Evolutionary conservation across 208 protist species (phyloP), one percentile per base, ranked within the genome.

Genomic region (Tritrichomonas musculus): DNA sequence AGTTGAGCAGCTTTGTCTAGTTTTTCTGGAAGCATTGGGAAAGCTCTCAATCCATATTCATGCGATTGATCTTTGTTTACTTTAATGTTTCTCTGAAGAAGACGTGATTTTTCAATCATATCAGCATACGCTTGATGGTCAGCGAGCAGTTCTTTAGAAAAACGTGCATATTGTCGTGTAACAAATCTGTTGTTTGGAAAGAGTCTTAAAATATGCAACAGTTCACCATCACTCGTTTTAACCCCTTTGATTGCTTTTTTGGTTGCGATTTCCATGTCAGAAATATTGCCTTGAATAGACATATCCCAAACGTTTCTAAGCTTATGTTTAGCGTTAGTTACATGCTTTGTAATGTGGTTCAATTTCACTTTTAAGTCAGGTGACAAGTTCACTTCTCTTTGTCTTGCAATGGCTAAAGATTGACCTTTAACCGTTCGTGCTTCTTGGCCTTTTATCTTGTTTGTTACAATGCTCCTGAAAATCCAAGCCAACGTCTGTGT

Each of bases 151-250:
- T 88, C 77, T n/a, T 57, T 88, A 47, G 33, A 20, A 57, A 60
- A 88, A 33, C 44, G 44, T 5, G 27, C 77, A 39, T 88, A 55
- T 39, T 57, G 41, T 44, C 77, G 41, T 17, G 47, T 36, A 33
- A 88, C 77, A 57, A 57, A 88, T 57, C 30, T 88, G n/a, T 88
- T 88, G 17, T 88, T 88, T 1, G 41, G 77, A 27, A 53, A 88
- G 20, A 57, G 77, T 49, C 44, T 88, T 50, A 88, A 88, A 0
- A 88, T 39, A 50, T 33, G 44, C 1, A 17, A 11, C 17, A 88
- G 33, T 88, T 88, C 77, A 22, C 27, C 20, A 4, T 50, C 47
- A n/a, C 27, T 39, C 57, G 53, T 27, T 57, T 88, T 47, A 57
- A 88, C n/a, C 13, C 47, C 20, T 14, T 9, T 39, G 3, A 33